A percentile compares a stretch with the other conserved stretches of the same genome.
These are phyloP conservation scores for Amanita phalloides DNA, from an alignment of 768 basidiomycete species.

Conservation along the genomic window DNA sequence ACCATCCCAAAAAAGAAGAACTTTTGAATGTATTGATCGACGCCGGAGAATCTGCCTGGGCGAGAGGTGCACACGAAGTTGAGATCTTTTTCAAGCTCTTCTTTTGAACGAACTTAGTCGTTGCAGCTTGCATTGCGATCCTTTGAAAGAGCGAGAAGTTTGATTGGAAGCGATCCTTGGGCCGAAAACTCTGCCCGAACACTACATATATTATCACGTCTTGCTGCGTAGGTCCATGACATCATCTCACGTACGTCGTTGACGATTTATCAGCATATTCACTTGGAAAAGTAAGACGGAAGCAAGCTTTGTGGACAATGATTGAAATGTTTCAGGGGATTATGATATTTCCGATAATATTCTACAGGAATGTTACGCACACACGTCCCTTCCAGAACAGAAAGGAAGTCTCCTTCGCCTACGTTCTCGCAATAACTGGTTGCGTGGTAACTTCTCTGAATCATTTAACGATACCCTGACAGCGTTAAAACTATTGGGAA, in stretches of 20 bases:
- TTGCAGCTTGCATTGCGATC: constrained; percentile 50
- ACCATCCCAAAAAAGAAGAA: constrained; percentile 51
- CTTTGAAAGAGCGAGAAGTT: constrained; percentile 44
- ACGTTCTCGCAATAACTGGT: constrained; percentile 55
- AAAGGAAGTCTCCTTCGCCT: constrained; percentile 45
- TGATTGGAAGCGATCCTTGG: constrained; percentile 50
- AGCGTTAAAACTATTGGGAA: constrained; percentile 51
- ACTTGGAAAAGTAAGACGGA: constrained; percentile 48
- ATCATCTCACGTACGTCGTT: neutral
- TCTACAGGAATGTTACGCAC: constrained; percentile 42
- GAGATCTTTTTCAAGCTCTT: neutral
- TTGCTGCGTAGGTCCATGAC: constrained; percentile 44
- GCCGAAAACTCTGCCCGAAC: constrained; percentile 32
- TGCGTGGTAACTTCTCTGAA: constrained; percentile 42
- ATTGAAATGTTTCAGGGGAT: constrained; percentile 29
- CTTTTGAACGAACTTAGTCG: neutral
- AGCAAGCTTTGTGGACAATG: neutral
- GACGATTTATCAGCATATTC: constrained; percentile 28
- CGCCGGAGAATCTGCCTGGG: constrained; percentile 62
- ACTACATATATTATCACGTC: constrained; percentile 40
- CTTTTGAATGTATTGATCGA: constrained; percentile 50
- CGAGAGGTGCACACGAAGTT: constrained; percentile 69
- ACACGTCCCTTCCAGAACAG: constrained; percentile 40
- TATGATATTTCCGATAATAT: constrained; percentile 40
- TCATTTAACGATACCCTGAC: constrained; percentile 48